Conservation (phyloP, 352 stramenopile species). For the Pythium phragmitis region DNA sequence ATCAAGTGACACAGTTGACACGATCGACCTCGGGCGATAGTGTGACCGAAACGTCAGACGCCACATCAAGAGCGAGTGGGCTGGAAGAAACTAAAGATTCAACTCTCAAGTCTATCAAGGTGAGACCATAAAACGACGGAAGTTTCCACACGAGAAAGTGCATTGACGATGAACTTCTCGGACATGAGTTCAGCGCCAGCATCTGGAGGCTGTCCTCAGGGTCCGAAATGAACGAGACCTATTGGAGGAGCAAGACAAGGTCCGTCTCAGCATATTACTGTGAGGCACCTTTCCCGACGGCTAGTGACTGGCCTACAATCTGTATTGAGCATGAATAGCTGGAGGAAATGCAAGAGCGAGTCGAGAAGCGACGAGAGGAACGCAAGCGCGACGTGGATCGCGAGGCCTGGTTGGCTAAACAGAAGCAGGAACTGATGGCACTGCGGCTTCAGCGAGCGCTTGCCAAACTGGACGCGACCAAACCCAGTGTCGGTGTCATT, state of each 20-base stretch:
- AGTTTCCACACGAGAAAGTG: not conserved
- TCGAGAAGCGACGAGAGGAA: slow-evolving; percentile 31
- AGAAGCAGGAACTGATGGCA: slow-evolving; percentile 37
- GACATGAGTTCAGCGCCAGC: slow-evolving; percentile 19
- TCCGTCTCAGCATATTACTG: not conserved
- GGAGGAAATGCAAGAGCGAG: slow-evolving; percentile 31
- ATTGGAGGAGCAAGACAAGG: slow-evolving; percentile 42
- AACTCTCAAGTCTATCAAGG: slow-evolving; percentile 19
- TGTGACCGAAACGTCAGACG: not conserved
- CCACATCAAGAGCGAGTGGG: not conserved
- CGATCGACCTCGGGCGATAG: slow-evolving; percentile 1
- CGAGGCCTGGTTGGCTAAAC: slow-evolving; percentile 29
- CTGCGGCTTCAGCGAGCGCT: slow-evolving; percentile 32
- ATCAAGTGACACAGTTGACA: slow-evolving; percentile 23
- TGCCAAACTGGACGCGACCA: slow-evolving; percentile 18
- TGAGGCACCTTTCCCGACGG: not conserved
- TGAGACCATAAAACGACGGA: not conserved
- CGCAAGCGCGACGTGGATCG: slow-evolving; percentile 23
- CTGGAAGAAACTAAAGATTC: slow-evolving; percentile 5
- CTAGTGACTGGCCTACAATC: not conserved
- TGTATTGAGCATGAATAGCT: slow-evolving; percentile 24
- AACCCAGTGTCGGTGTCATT: not conserved
- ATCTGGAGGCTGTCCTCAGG: slow-evolving; percentile 34
- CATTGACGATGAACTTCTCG: not conserved
- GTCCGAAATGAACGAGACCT: slow-evolving; percentile 39